Conservation (phyloP, 441 rosid genomes). For the Codiaeum variegatum region DNA sequence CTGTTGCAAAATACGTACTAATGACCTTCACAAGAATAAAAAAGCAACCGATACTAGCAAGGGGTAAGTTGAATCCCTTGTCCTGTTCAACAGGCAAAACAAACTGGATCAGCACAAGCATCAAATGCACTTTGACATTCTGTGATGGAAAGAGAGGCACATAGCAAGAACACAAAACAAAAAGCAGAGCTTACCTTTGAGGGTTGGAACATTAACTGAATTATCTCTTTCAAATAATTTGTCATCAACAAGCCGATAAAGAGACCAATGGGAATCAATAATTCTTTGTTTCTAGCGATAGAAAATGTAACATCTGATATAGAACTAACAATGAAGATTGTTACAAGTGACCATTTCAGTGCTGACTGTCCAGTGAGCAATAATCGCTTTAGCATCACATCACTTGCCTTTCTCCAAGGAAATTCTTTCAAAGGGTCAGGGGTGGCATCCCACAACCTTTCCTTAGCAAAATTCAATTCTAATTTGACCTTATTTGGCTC, state of each 20-base stretch:
- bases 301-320: slow-evolving; percentile 40
- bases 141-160: neutral
- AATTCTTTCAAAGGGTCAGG: slow-evolving; percentile 34
- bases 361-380: slow-evolving; percentile 27
- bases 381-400: slow-evolving; percentile 23
- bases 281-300: slow-evolving; percentile 34
- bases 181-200: slow-evolving; percentile 27
- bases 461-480: slow-evolving; percentile 20
- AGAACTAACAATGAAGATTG: slow-evolving; percentile 26
- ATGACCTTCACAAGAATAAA: slow-evolving; percentile 34
- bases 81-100: slow-evolving; percentile 27
- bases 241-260: slow-evolving; percentile 38
- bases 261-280: slow-evolving; percentile 45
- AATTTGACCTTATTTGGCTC: slow-evolving; percentile 27
- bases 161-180: neutral
- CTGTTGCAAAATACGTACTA: slow-evolving; percentile 25
- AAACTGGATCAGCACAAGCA: neutral
- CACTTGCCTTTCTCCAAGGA: slow-evolving; percentile 42
- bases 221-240: slow-evolving; percentile 34
- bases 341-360: slow-evolving; percentile 38
- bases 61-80: slow-evolving; percentile 22
- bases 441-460: slow-evolving; percentile 33
- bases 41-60: slow-evolving; percentile 29
- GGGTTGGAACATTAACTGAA: slow-evolving; percentile 21
- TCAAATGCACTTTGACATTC: neutral